Percentiles rank a stretch among this genome's conserved stretches.
Evolutionary conservation across 2,329 filamentous ascomycete genomes (phyloP).

Genomic region (Phoma sp.): DNA sequence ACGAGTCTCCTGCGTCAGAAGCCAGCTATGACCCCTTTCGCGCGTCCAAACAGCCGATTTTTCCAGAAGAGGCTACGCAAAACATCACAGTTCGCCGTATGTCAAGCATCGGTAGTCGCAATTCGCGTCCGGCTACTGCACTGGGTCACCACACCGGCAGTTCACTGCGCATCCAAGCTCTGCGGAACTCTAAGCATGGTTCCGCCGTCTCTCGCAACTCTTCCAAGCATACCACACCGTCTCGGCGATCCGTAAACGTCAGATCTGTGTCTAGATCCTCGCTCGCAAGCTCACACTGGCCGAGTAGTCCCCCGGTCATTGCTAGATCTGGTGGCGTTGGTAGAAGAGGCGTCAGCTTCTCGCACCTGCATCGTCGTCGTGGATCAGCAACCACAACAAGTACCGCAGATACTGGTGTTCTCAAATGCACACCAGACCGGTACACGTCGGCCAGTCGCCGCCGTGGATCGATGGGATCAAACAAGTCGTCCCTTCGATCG

Average conservation of each 20-base stretch:
- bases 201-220: conserved; percentile 42
- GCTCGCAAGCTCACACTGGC: conserved; percentile 54
- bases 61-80: conserved; percentile 58
- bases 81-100: conserved; percentile 72
- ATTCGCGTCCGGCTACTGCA: conserved; percentile 44
- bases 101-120: conserved; percentile 43
- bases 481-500: conserved; percentile 30
- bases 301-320: conserved; percentile 56
- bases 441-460: conserved; percentile 36
- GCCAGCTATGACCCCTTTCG: conserved; percentile 86
- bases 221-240: conserved; percentile 42
- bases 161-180: conserved; percentile 51
- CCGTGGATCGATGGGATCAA: conserved; percentile 30
- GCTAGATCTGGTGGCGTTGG: conserved; percentile 59
- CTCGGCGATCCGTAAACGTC: conserved; percentile 29
- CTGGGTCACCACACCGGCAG: conserved; percentile 51
- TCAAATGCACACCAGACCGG: conserved; percentile 42
- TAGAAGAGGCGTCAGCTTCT: conserved; percentile 69
- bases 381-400: conserved; percentile 52
- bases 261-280: conserved; percentile 50
- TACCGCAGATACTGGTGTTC: conserved; percentile 34
- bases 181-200: conserved; percentile 40
- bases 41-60: conserved; percentile 65
- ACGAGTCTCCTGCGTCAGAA: conserved; percentile 56
- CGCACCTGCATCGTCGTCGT: conserved; percentile 57